Conservation (phyloP, 805 yeast genomes). For the Ogataea thermomethanolica region DNA sequence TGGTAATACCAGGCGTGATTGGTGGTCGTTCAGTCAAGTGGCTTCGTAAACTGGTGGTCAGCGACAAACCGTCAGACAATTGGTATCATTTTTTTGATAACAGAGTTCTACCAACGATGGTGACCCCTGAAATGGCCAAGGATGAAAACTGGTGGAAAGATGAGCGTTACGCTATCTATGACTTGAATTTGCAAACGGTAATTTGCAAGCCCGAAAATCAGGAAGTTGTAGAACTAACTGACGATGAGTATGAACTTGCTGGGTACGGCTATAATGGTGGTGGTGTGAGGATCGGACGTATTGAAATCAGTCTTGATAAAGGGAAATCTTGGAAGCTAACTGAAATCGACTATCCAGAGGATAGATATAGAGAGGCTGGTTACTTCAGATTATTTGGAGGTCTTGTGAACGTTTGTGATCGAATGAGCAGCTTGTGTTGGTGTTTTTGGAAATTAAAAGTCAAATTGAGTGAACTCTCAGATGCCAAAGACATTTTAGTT, state of each 20-base stretch:
- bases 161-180: constrained; percentile 36
- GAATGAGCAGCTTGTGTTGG: constrained; percentile 34
- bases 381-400: constrained; percentile 33
- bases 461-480: constrained; percentile 16
- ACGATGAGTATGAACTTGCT: constrained; percentile 23
- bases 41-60: constrained; percentile 29
- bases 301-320: constrained; percentile 33
- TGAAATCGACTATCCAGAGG: constrained; percentile 34
- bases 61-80: constrained; percentile 33
- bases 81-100: constrained; percentile 38
- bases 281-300: constrained; percentile 33
- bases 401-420: constrained; percentile 32
- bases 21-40: constrained; percentile 40
- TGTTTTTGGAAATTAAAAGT: constrained; percentile 34
- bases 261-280: constrained; percentile 39
- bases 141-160: constrained; percentile 37
- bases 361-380: constrained; percentile 31
- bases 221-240: constrained; percentile 17
- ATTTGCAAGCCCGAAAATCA: constrained; percentile 33
- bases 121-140: constrained; percentile 34
- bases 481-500: constrained; percentile 31
- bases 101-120: constrained; percentile 35
- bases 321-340: constrained; percentile 33
- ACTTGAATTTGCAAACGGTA: constrained; percentile 34
- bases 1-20: constrained; percentile 36